A percentile compares a stretch with the other conserved stretches of the same genome.
Conservation (phyloP, 2,329 filamentous ascomycete species). For the Pseudohalonectria lignicola region DNA sequence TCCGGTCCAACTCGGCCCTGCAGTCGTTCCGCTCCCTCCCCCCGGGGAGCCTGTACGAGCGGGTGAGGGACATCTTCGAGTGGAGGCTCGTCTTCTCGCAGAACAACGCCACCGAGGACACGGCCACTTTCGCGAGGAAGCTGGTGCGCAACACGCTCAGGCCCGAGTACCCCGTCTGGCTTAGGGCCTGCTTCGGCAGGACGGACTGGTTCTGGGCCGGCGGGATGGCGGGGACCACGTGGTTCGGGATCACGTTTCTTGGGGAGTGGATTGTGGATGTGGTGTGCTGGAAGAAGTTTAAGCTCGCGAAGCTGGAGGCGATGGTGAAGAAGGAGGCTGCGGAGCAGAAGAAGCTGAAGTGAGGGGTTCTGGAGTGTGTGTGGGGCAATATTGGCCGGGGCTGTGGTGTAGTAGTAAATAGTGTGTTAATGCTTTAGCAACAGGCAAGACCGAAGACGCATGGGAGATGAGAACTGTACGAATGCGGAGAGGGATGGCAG, state of each 20-base stretch:
- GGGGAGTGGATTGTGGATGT: constrained; percentile 27
- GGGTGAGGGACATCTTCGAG: constrained; percentile 32
- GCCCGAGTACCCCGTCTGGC: constrained; percentile 18
- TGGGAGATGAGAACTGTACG: no score
- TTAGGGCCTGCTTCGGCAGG: constrained; percentile 24
- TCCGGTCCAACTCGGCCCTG: constrained; percentile 36
- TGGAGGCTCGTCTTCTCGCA: constrained; percentile 36
- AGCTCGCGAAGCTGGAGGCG: constrained; percentile 18
- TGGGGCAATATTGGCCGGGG: no score
- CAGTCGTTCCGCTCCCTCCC: constrained; percentile 30
- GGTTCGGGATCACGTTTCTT: constrained; percentile 15
- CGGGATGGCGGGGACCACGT: constrained; percentile 17
- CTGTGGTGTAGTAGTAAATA: no score
- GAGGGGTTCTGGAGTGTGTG: no score
- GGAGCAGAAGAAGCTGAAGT: constrained; percentile 11
- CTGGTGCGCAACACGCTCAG: constrained; percentile 30
- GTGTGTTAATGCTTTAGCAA: no score
- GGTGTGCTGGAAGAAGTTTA: constrained; percentile 20
- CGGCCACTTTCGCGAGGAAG: constrained; percentile 28
- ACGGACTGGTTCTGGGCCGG: constrained; percentile 31
- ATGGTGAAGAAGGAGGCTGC: constrained; percentile 13
- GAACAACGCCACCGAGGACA: constrained; percentile 30
- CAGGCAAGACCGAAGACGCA: no score
- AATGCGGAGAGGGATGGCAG: no score
- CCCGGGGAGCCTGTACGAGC: constrained; percentile 32